These are phyloP conservation scores for Emergomyces pasteurianus DNA, from an alignment of 2,329 filamentous ascomycete species.

Conservation along the genomic window DNA sequence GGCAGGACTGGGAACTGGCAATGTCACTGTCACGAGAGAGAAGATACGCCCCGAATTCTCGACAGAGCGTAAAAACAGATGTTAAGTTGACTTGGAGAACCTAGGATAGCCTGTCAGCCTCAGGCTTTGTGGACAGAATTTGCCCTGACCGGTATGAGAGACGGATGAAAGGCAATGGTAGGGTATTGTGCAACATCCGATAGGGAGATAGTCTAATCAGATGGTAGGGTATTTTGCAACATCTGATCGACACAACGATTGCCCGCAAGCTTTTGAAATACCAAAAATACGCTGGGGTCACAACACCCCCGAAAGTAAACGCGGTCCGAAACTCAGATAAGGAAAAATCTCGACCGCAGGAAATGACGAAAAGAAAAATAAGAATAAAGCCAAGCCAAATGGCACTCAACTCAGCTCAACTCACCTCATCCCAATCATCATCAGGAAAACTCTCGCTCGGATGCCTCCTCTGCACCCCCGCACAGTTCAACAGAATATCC, in stretches of 20 bases:
- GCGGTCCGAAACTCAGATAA: not conserved
- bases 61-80: conserved; percentile 65
- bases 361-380: not conserved
- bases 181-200: not conserved
- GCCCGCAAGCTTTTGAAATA: not conserved
- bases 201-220: not conserved
- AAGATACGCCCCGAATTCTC: conserved; percentile 71
- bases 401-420: too few species aligned
- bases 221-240: not conserved
- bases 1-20: conserved; percentile 36
- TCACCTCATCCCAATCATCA: conserved; percentile 59
- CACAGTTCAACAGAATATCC: conserved; percentile 74
- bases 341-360: not conserved
- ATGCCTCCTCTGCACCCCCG: conserved; percentile 72
- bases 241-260: not conserved
- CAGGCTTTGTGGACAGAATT: not conserved
- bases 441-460: conserved; percentile 64
- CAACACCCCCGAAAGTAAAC: not conserved
- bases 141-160: not conserved
- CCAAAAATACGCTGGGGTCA: not conserved
- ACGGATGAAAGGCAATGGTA: not conserved
- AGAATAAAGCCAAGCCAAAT: not conserved
- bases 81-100: conserved; percentile 81
- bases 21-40: conserved; percentile 46
- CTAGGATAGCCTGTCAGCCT: conserved; percentile 1